Conservation (phyloP, 805 yeast genomes). For the Candida adriatica region DNA sequence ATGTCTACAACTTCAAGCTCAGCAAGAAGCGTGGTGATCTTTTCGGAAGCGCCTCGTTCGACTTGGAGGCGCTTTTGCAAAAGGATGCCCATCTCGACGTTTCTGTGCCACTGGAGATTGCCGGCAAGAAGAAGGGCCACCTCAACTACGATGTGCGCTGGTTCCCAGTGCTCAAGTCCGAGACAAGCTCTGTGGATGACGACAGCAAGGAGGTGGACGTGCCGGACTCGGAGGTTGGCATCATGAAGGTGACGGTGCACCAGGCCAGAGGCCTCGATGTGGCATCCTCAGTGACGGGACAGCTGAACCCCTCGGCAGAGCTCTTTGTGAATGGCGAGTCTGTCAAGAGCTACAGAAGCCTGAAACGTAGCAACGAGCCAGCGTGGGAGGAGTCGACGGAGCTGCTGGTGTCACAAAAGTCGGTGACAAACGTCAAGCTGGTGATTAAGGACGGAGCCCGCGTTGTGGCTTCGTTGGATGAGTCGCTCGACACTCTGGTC, state of each 20-base stretch:
- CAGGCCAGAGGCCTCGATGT: slow-evolving; percentile 53
- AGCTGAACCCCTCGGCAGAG: slow-evolving; percentile 59
- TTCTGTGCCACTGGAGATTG: slow-evolving; percentile 21
- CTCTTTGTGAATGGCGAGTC: slow-evolving; percentile 50
- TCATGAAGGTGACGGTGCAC: slow-evolving; percentile 55
- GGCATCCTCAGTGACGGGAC: slow-evolving; percentile 39
- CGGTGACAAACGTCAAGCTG: slow-evolving; percentile 47
- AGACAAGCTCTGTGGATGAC: slow-evolving; percentile 17
- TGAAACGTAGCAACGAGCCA: slow-evolving; percentile 67
- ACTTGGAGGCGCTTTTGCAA: slow-evolving; percentile 55
- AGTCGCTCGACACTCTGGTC: slow-evolving; percentile 31
- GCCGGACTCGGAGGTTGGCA: slow-evolving; percentile 66
- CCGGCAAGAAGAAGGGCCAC: slow-evolving; percentile 52
- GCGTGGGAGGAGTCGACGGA: slow-evolving; percentile 62
- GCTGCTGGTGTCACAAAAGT: slow-evolving; percentile 53
- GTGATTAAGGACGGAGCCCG: slow-evolving; percentile 52
- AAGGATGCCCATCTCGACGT: slow-evolving; percentile 31
- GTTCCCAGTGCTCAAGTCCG: slow-evolving; percentile 27
- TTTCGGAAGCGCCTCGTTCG: slow-evolving; percentile 44
- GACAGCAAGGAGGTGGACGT: slow-evolving; percentile 24
- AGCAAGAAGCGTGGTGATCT: slow-evolving; percentile 50
- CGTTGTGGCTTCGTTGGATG: slow-evolving; percentile 52
- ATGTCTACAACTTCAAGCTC: slow-evolving; percentile 43
- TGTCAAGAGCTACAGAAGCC: slow-evolving; percentile 50
- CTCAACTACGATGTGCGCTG: slow-evolving; percentile 48